Evolutionary conservation across 2,329 filamentous ascomycete genomes (phyloP).

Genomic region (Sclerotinia trifoliorum): DNA sequence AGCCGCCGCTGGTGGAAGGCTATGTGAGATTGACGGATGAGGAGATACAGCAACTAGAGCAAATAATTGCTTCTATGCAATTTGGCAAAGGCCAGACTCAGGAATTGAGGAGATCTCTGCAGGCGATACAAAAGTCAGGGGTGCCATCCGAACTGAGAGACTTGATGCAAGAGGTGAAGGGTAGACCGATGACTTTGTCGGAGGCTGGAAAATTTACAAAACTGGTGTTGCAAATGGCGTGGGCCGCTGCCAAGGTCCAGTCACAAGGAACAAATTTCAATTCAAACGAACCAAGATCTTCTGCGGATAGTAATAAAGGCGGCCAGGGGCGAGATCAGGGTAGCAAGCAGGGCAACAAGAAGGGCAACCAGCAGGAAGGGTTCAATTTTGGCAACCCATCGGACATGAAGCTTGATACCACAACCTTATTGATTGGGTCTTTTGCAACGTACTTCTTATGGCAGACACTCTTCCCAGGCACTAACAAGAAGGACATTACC

Average conservation of each 20-base stretch:
- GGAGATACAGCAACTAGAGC: slow-evolving; percentile 58
- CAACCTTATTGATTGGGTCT: slow-evolving; percentile 46
- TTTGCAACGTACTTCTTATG: slow-evolving; percentile 64
- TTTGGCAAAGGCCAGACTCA: slow-evolving; percentile 59
- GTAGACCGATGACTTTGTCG: slow-evolving; percentile 34
- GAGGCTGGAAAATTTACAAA: slow-evolving; percentile 39
- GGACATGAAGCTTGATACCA: slow-evolving; percentile 37
- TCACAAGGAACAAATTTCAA: slow-evolving; percentile 37
- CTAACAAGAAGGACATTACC: slow-evolving; percentile 77
- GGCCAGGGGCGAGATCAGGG: slow-evolving; percentile 24
- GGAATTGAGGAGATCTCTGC: slow-evolving; percentile 60
- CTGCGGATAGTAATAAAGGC: slow-evolving; percentile 1
- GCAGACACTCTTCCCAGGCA: slow-evolving; percentile 63
- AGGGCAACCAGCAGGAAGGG: slow-evolving; percentile 41
- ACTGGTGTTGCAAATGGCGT: slow-evolving; percentile 40
- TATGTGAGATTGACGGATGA: slow-evolving; percentile 48
- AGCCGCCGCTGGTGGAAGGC: slow-evolving; percentile 32
- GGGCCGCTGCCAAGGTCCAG: slow-evolving; percentile 35
- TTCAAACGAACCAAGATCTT: slow-evolving; percentile 25
- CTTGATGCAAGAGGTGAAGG: slow-evolving; percentile 37
- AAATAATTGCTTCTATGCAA: slow-evolving; percentile 55
- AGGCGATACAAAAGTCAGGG: slow-evolving; percentile 64
- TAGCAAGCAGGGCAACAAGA: slow-evolving; percentile 18
- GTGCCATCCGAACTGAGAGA: slow-evolving; percentile 59
- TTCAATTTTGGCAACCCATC: slow-evolving; percentile 27